These are phyloP conservation scores for Excoecaria agallocha DNA, from an alignment of 345 rosid genomes.

Conservation along the genomic window DNA sequence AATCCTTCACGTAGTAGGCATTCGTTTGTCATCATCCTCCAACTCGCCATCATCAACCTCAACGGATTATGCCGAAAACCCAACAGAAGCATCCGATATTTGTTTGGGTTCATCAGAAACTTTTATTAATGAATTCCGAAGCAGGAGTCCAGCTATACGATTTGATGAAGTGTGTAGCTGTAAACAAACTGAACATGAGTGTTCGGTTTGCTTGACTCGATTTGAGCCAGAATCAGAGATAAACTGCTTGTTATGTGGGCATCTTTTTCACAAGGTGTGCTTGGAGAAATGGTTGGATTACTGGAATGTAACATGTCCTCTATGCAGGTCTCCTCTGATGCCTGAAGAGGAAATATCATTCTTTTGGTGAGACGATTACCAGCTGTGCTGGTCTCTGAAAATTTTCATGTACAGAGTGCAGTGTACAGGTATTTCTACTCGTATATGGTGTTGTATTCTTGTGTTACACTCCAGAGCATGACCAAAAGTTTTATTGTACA, in stretches of 20 bases:
- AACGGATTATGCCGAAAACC: constrained; percentile 29
- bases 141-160: constrained; percentile 47
- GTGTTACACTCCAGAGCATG: constrained; percentile 15
- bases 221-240: constrained; percentile 65
- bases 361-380: constrained; percentile 43
- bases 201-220: constrained; percentile 59
- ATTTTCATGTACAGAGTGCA: constrained; percentile 14
- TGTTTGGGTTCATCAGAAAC: constrained; percentile 37
- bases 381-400: constrained; percentile 11
- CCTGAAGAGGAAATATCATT: constrained; percentile 39
- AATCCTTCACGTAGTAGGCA: constrained; percentile 63
- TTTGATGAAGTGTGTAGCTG: constrained; percentile 46
- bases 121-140: constrained; percentile 65
- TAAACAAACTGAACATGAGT: constrained; percentile 52
- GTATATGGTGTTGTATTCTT: constrained; percentile 5
- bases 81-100: constrained; percentile 42
- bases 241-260: constrained; percentile 62
- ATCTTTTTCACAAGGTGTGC: constrained; percentile 64
- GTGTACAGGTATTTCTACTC: constrained; percentile 16
- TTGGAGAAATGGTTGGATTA: constrained; percentile 78
- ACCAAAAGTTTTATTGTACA: constrained; percentile 26
- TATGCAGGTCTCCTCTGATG: constrained; percentile 64
- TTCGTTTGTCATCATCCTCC: constrained; percentile 41
- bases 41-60: constrained; percentile 29
- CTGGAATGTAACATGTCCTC: constrained; percentile 72